Conservation (phyloP, 371 early-diverging fungal species). For the Saksenaea vasiformis region DNA sequence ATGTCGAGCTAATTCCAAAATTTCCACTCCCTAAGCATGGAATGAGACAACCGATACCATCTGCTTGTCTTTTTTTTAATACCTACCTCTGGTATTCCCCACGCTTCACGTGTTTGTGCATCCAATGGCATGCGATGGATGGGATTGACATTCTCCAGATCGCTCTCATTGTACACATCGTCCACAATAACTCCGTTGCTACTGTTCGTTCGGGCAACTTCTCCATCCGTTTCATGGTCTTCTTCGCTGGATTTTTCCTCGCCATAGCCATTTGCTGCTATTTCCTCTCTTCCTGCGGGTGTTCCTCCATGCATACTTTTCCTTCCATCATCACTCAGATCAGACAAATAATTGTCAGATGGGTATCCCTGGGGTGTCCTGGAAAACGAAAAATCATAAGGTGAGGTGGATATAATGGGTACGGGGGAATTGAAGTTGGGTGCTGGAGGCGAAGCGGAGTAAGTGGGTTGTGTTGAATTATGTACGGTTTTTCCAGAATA, state of each 20-base stretch:
- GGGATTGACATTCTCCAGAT: slow-evolving; percentile 31
- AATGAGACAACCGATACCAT: neutral
- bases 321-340: slow-evolving; percentile 15
- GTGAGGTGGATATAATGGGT: slow-evolving; percentile 7
- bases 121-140: slow-evolving; percentile 34
- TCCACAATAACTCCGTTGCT: slow-evolving; percentile 11
- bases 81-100: slow-evolving; percentile 47
- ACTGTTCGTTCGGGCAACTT: slow-evolving; percentile 4
- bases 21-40: slow-evolving; percentile 32
- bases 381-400: slow-evolving; percentile 13
- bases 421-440: slow-evolving; percentile 14
- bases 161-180: slow-evolving; percentile 39
- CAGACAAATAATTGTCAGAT: slow-evolving; percentile 14
- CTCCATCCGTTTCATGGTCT: neutral
- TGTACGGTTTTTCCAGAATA: slow-evolving; percentile 8
- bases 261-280: neutral
- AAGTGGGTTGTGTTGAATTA: slow-evolving; percentile 8
- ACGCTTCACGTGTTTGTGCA: slow-evolving; percentile 26
- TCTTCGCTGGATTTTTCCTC: slow-evolving; percentile 8
- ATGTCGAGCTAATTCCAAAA: slow-evolving; percentile 39
- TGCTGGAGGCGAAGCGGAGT: slow-evolving; percentile 15
- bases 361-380: slow-evolving; percentile 17
- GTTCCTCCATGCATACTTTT: slow-evolving; percentile 2
- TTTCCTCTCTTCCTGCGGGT: neutral
- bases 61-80: neutral